These are phyloP conservation scores for Leishmania gerbilli DNA, from an alignment of 208 protist species.

Conservation along the genomic window DNA sequence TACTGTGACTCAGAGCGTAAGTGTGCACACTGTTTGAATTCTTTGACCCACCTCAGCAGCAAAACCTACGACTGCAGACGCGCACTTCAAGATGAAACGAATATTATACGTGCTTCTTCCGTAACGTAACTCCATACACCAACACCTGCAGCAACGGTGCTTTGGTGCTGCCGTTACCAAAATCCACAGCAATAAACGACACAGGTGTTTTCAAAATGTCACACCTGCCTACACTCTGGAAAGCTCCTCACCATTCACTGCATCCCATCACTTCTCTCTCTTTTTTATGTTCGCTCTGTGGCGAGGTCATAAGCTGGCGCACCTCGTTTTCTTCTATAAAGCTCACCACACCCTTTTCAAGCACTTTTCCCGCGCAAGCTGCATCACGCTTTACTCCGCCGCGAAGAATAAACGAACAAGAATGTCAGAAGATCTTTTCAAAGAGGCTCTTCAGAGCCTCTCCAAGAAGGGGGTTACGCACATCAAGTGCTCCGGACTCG, in stretches of 20 bases:
- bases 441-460: slow-evolving; percentile 40
- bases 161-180: background rate
- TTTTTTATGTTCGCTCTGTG: no score
- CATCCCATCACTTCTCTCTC: background rate
- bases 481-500: slow-evolving; percentile 43
- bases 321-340: background rate
- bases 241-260: background rate
- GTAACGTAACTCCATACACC: no score
- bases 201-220: background rate
- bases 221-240: background rate
- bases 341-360: background rate
- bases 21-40: background rate
- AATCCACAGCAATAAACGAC: background rate
- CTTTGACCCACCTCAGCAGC: background rate
- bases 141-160: no score
- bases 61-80: background rate
- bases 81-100: background rate
- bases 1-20: background rate
- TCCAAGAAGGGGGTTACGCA: slow-evolving; percentile 45
- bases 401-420: background rate
- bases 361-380: background rate
- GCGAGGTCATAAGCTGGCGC: background rate
- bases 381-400: background rate
- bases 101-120: background rate
- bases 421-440: slow-evolving; percentile 39